These are phyloP conservation scores for Daedaleopsis nitida DNA, from an alignment of 768 basidiomycete genomes.

Conservation along the genomic window DNA sequence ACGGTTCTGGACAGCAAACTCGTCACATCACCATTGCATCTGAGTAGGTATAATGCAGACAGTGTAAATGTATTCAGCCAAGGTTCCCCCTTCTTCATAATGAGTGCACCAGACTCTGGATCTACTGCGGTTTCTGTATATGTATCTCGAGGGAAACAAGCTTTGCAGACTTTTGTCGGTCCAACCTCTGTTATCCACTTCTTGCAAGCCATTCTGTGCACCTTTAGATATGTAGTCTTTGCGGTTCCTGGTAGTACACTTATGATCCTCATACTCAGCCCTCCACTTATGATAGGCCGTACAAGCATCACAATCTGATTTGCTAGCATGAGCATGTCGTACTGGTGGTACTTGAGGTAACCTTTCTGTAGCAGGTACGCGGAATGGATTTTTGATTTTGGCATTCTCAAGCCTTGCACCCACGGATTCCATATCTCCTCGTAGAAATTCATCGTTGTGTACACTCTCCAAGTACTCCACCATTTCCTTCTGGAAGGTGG, in stretches of 20 bases:
- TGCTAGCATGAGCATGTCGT: too few species aligned
- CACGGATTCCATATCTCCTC: too few species aligned
- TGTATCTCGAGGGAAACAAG: not conserved
- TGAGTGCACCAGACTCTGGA: not conserved
- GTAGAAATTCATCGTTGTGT: too few species aligned
- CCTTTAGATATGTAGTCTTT: not conserved
- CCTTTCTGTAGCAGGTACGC: too few species aligned
- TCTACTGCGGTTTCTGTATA: not conserved
- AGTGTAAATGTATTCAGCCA: constrained; percentile 2
- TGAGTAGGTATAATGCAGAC: not conserved
- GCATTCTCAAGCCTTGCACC: too few species aligned
- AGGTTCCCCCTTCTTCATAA: constrained; percentile 2
- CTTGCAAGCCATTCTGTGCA: not conserved
- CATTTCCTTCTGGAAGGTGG: too few species aligned
- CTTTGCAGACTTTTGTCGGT: not conserved
- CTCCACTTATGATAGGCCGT: too few species aligned
- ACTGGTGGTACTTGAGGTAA: too few species aligned
- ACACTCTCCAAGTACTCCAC: too few species aligned
- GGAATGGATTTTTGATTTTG: too few species aligned
- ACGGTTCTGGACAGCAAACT: not conserved
- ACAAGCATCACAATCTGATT: too few species aligned
- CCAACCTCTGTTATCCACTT: not conserved
- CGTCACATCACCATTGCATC: not conserved
- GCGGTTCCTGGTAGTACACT: not conserved
- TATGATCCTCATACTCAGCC: too few species aligned